Conservation (phyloP, 306 rosid genomes). For the Lathyrus sativus region DNA sequence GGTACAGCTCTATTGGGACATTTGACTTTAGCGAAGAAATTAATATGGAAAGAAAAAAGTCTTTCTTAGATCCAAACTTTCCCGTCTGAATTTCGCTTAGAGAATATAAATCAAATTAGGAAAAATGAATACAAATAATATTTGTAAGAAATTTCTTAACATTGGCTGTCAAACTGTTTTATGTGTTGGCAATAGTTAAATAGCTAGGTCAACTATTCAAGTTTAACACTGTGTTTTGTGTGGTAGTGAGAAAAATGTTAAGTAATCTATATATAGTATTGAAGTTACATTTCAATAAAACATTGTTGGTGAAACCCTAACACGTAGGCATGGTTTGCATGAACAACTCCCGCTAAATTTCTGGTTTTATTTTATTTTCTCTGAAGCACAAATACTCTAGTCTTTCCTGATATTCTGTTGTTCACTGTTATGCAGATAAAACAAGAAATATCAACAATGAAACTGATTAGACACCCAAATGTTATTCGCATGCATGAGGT, state of each 20-base stretch:
- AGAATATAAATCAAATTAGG: too few species aligned
- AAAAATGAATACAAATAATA: too few species aligned
- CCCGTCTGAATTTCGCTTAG: too few species aligned
- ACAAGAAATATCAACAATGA: conserved; percentile 96
- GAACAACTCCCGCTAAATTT: conserved; percentile 23
- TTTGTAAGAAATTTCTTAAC: not conserved
- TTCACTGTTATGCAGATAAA: conserved; percentile 69
- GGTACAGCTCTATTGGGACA: too few species aligned
- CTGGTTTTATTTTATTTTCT: conserved; percentile 4
- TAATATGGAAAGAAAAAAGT: too few species aligned
- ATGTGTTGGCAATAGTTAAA: not conserved
- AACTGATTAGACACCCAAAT: conserved; percentile 87
- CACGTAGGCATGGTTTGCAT: conserved; percentile 5
- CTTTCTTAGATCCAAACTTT: too few species aligned
- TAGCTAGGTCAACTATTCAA: not conserved
- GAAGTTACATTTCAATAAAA: conserved; percentile 13
- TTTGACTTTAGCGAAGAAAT: too few species aligned
- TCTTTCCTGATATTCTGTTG: conserved; percentile 17
- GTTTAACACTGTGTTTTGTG: conserved; percentile 17
- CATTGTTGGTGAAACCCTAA: not conserved
- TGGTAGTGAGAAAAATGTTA: conserved; percentile 8
- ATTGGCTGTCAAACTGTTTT: not conserved
- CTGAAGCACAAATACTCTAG: conserved; percentile 1
- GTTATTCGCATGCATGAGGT: conserved; percentile 96
- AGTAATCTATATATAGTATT: not conserved